Conservation (phyloP, 2,329 filamentous ascomycete species). For the Penicillium sp. region DNA sequence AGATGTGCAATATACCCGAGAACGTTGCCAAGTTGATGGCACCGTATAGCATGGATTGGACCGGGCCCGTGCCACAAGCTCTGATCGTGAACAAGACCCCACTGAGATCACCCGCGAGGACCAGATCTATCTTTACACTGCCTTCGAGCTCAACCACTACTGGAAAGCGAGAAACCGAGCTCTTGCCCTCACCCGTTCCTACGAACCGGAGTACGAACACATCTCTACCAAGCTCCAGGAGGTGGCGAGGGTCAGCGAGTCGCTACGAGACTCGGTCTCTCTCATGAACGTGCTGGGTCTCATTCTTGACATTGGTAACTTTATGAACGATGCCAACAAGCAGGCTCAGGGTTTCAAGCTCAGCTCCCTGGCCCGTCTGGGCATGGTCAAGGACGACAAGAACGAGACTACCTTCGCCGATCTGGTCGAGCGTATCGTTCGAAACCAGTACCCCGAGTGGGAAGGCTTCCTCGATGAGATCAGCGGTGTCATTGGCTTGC, state of each 20-base stretch:
- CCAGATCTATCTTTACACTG: conserved; percentile 90
- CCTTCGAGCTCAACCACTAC: conserved; percentile 94
- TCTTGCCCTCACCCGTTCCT: conserved; percentile 78
- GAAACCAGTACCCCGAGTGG: conserved; percentile 95
- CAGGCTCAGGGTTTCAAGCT: conserved; percentile 98
- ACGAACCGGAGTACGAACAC: conserved; percentile 87
- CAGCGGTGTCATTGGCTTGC: conserved; percentile 70
- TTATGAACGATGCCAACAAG: conserved; percentile 99
- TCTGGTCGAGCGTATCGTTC: conserved; percentile 92
- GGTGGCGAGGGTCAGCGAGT: conserved; percentile 85
- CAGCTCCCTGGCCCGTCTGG: conserved; percentile 85
- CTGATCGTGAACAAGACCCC: conserved; percentile 82
- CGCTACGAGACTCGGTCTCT: conserved; percentile 84
- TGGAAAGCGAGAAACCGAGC: conserved; percentile 98
- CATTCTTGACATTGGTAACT: conserved; percentile 97
- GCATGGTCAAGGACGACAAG: conserved; percentile 99
- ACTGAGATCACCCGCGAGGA: conserved; percentile 88
- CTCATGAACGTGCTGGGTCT: conserved; percentile 95
- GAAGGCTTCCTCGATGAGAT: conserved; percentile 88
- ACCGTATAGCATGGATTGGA: conserved; percentile 96
- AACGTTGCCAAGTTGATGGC: conserved; percentile 89
- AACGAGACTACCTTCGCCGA: conserved; percentile 96
- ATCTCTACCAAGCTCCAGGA: conserved; percentile 82
- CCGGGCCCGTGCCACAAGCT: conserved; percentile 75
- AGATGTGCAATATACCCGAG: conserved; percentile 88